Evolutionary conservation across 140 eudicot species (phyloP), one percentile per base, ranked within the genome.

Genomic region (Ambrosia hybrid): DNA sequence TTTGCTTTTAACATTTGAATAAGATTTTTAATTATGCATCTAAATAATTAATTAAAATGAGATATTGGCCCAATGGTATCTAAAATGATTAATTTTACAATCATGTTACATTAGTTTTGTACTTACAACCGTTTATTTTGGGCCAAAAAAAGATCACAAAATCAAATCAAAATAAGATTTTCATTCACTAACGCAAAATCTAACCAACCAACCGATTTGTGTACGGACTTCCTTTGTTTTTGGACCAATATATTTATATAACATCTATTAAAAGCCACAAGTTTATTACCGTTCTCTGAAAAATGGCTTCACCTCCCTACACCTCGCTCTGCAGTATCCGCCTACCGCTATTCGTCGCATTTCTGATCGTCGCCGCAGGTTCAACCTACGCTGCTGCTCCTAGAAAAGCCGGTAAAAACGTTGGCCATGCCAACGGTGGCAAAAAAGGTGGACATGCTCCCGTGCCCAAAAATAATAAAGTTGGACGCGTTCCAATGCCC

Each of bases 151-250:
- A 21, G 8, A 64, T n/a, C 70, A 65, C 6, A 67, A 56, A 34
- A 70, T 39, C 66, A 70, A 70, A 56, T 70, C 53, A 17, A 16
- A 70, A 36, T 15, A 0, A 71, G 56, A 58, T 72, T 46, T 65
- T 26, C 17, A 65, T 64, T 65, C 13, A 67, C 30, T 5, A 67
- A 67, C 73, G 46, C 65, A 73, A 65, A 79, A 51, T 73, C 72
- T 73, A 79, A 62, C 71, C 0, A 67, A 59, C 79, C 79, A 79
- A 73, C 57, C 46, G 39, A 73, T 38, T 51, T 67, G 75, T 73
- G 83, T 73, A 52, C 72, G 83, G 83, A 67, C 73, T 73, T 61
- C 62, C 83, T 53, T 79, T 33, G 73, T 67, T 79, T 60, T 73
- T 69, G 83, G 83, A 73, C 72, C 48, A 57, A 57, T 13, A 58